A percentile compares a stretch with the other conserved stretches of the same genome.
These are phyloP conservation scores for Flagelloscypha sp. DNA, from an alignment of 768 basidiomycete genomes.

Conservation along the genomic window DNA sequence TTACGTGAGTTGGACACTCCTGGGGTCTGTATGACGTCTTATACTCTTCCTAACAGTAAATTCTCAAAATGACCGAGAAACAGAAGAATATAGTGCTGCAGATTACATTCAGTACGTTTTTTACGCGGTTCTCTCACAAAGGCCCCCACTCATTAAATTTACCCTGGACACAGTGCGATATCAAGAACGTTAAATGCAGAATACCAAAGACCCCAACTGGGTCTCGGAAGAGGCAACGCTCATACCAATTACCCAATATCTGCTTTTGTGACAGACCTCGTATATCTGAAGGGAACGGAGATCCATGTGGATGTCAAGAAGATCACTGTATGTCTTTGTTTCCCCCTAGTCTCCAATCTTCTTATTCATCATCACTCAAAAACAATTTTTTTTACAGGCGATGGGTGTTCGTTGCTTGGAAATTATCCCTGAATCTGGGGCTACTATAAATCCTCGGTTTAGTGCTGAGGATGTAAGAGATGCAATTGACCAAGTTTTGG, in stretches of 20 bases:
- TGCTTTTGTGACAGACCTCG: slow-evolving; percentile 79
- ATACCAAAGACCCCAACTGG: slow-evolving; percentile 39
- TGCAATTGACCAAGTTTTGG: slow-evolving; percentile 28
- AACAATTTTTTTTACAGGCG: slow-evolving; percentile 23
- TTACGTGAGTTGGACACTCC: slow-evolving; percentile 46
- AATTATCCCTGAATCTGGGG: slow-evolving; percentile 24
- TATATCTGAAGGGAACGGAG: slow-evolving; percentile 58
- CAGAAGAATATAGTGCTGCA: slow-evolving; percentile 71
- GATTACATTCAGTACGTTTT: slow-evolving; percentile 69
- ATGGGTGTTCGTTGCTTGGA: slow-evolving; percentile 55
- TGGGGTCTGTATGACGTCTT: slow-evolving; percentile 4
- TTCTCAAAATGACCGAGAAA: slow-evolving; percentile 82
- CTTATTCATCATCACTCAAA: slow-evolving; percentile 5
- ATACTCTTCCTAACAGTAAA: slow-evolving; percentile 50
- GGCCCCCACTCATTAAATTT: not conserved
- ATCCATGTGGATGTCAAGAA: slow-evolving; percentile 53
- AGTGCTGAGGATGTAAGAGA: slow-evolving; percentile 35
- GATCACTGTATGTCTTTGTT: slow-evolving; percentile 46
- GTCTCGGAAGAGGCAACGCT: slow-evolving; percentile 51
- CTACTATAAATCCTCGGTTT: slow-evolving; percentile 25
- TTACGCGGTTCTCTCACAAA: slow-evolving; percentile 4
- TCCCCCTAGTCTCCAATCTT: slow-evolving; percentile 1
- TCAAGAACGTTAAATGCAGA: slow-evolving; percentile 57
- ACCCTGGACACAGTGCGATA: slow-evolving; percentile 45
- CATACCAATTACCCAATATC: slow-evolving; percentile 63